Evolutionary conservation across 2,329 filamentous ascomycete species (phyloP), one percentile per base, ranked within the genome.

Genomic region (Colletotrichum sp.): DNA sequence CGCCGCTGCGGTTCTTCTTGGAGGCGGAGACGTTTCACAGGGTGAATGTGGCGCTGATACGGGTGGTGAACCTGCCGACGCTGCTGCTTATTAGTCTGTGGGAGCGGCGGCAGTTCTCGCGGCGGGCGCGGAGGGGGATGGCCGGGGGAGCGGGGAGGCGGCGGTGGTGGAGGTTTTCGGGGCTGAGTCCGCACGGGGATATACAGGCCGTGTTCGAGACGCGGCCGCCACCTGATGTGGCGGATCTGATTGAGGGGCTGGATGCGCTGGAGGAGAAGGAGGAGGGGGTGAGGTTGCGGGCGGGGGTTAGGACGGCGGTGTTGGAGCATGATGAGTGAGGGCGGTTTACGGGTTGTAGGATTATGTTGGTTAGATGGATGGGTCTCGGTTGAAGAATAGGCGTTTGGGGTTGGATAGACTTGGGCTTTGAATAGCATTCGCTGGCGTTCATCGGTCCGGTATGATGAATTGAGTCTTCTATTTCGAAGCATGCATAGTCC

Each of bases 11-110:
- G 79, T 89, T 92, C 79, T 78, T 92, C 22, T 84, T 93, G 12
- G 88, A 90, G 0, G 89, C 91, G 3, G 88, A 91, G 22, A 91
- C 90, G 85, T 95, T 95, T 79, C 93, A 95, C 85, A 92, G 92
- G 79, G 88, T 94, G 82, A 94, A 95, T 81, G 93, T 95, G 70
- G 90, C 90, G 68, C 86, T 90, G 5, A 90, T 94, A 9, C 89
- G 92, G 8, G 83, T 88, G 1, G 86, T 94, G 75, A 95, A 95
- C 80, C 87, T 90, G 5, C 93, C 93, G 0, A 84, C 93, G 3
- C 86, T 95, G 3, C 83, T 94, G 1, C 79, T 91, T 19, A 91
- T 95, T 64, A 87, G 88, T 8, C 84, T 91, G 34, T 89, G 92
- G 80, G 93, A 95, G 83, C 88, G 93, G 19, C 87, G 87, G 1